A percentile compares a stretch with the other conserved stretches of the same genome.
phyloP scores from a whole-genome alignment of 805 yeast species.

The Candida verbasci region DNA sequence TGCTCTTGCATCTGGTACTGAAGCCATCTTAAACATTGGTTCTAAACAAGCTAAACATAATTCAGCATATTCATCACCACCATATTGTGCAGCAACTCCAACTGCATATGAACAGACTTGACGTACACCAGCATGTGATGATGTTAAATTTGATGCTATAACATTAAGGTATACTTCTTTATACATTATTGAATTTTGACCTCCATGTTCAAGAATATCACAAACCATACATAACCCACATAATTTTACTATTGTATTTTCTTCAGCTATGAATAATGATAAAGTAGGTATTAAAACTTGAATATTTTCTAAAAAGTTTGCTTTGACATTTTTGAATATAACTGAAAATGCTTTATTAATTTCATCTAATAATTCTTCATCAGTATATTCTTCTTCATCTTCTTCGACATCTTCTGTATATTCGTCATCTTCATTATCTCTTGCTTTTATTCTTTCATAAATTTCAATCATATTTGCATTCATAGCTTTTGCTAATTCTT shows the following conservation, averaged over 20 bases:
- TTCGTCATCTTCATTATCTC: conserved; percentile 77
- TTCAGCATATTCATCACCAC: conserved; percentile 58
- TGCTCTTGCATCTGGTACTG: conserved; percentile 76
- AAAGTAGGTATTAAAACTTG: conserved; percentile 61
- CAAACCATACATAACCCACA: conserved; percentile 79
- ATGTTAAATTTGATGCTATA: conserved; percentile 62
- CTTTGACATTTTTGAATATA: conserved; percentile 59
- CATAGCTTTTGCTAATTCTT: conserved; percentile 54
- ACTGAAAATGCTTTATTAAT: conserved; percentile 70
- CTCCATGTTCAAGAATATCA: conserved; percentile 77
- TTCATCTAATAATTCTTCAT: conserved; percentile 86
- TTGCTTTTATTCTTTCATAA: conserved; percentile 62
- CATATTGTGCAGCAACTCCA: conserved; percentile 82
- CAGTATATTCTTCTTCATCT: conserved; percentile 82
- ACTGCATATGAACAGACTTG: conserved; percentile 84
- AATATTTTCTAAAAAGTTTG: conserved; percentile 59
- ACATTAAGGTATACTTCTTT: conserved; percentile 61
- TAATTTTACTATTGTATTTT: conserved; percentile 61
- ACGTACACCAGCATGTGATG: conserved; percentile 67
- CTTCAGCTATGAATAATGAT: conserved; percentile 58
- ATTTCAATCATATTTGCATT: conserved; percentile 61
- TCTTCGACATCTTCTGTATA: conserved; percentile 82
- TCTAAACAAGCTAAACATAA: conserved; percentile 68
- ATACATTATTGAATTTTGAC: conserved; percentile 60
- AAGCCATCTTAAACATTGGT: conserved; percentile 66